These are phyloP conservation scores for Glutinoglossum americanum DNA, from an alignment of 495 filamentous ascomycete genomes.

Conservation along the genomic window DNA sequence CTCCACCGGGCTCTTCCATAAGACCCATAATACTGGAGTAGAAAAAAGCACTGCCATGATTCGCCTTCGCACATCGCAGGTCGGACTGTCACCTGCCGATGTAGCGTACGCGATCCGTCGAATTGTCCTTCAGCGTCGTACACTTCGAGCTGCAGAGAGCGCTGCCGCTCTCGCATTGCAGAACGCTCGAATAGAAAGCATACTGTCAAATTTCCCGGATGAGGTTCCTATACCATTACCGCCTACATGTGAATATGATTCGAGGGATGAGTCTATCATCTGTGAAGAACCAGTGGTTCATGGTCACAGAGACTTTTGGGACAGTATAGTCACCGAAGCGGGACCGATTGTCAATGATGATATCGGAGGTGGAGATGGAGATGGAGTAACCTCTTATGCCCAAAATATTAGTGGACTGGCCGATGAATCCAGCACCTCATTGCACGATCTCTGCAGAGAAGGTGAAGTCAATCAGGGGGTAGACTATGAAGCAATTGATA, in stretches of 20 bases:
- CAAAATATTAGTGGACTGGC: not conserved
- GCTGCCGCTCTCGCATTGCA: not conserved
- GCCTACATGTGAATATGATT: not conserved
- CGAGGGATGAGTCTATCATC: not conserved
- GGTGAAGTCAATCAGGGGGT: not conserved
- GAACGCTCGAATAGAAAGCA: not conserved
- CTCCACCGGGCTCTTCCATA: too few species aligned
- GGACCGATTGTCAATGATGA: not conserved
- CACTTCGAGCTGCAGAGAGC: not conserved
- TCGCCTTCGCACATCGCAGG: constrained; percentile 1
- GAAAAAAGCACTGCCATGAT: not conserved
- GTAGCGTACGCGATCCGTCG: not conserved
- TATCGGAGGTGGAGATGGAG: not conserved
- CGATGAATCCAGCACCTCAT: not conserved
- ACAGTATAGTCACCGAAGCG: not conserved
- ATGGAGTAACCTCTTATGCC: not conserved
- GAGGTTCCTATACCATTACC: not conserved
- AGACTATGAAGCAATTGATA: not conserved
- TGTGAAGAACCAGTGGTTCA: not conserved
- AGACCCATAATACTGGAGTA: not conserved
- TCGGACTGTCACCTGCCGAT: not conserved
- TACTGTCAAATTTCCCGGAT: not conserved
- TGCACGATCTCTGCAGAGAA: not conserved
- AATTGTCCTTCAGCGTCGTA: not conserved
- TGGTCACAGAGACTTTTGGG: not conserved